Evolutionary conservation across 2,329 filamentous ascomycete genomes (phyloP).

Genomic region (Myriosclerotinia scirpicola): DNA sequence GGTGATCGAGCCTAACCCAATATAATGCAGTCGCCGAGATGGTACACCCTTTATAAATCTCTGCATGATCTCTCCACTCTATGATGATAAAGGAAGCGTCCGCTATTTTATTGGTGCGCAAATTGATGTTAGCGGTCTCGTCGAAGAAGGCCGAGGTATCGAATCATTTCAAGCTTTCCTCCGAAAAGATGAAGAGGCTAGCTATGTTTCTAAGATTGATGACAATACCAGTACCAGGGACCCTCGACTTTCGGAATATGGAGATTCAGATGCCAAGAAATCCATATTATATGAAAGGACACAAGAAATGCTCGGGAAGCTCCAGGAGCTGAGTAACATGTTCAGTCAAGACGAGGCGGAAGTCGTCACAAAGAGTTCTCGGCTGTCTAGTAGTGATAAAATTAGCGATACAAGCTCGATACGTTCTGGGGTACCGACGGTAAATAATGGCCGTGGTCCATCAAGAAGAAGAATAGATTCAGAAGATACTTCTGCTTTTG

Average conservation of each 20-base stretch:
- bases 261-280: slow-evolving; percentile 26
- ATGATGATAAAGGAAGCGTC: slow-evolving; percentile 58
- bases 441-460: slow-evolving; percentile 26
- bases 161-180: slow-evolving; percentile 54
- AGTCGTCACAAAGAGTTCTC: slow-evolving; percentile 57
- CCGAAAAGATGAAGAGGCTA: slow-evolving; percentile 34
- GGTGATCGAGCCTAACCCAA: not conserved
- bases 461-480: slow-evolving; percentile 27
- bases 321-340: slow-evolving; percentile 65
- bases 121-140: slow-evolving; percentile 59
- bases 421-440: slow-evolving; percentile 24
- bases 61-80: slow-evolving; percentile 61
- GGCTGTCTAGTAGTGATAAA: slow-evolving; percentile 48
- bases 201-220: too few relatives aligned
- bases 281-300: slow-evolving; percentile 22
- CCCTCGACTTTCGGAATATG: slow-evolving; percentile 4
- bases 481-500: slow-evolving; percentile 17
- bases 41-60: slow-evolving; percentile 66
- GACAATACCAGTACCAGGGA: not conserved
- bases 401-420: slow-evolving; percentile 27
- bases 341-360: slow-evolving; percentile 66
- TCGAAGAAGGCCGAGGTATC: slow-evolving; percentile 58
- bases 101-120: slow-evolving; percentile 66
- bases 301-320: slow-evolving; percentile 52
- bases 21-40: slow-evolving; percentile 50